Evolutionary conservation across 208 protist genomes (phyloP).

Genomic region (Acanthamoeba healyi): DNA sequence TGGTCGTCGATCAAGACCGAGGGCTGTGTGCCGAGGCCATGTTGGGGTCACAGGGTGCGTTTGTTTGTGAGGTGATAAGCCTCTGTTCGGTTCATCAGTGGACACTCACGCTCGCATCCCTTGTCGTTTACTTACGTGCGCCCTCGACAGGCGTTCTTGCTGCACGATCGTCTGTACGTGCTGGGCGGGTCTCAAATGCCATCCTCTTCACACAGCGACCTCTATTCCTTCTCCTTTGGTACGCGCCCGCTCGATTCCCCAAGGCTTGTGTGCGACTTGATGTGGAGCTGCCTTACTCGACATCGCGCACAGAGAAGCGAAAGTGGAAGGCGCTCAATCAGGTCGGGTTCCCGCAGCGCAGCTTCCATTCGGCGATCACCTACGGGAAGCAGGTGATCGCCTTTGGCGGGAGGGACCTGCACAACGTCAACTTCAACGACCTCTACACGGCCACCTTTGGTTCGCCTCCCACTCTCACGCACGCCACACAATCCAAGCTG

Average conservation of each 20-base stretch:
- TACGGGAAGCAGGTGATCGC: constrained; percentile 49
- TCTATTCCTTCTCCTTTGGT: constrained; percentile 69
- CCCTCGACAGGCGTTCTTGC: not conserved
- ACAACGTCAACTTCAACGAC: constrained; percentile 57
- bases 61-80: not conserved
- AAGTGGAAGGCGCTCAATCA: constrained; percentile 36
- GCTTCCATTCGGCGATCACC: constrained; percentile 26
- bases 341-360: constrained; percentile 44
- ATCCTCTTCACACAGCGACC: constrained; percentile 1
- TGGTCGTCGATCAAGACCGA: constrained; percentile 60
- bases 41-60: constrained; percentile 51
- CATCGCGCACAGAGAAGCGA: constrained; percentile 14
- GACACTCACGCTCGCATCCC: no score
- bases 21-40: not conserved
- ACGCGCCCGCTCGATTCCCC: no score
- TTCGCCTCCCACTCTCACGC: not conserved
- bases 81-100: no score
- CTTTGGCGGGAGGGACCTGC: constrained; percentile 50
- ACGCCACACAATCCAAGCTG: not conserved
- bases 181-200: constrained; percentile 55
- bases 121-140: no score
- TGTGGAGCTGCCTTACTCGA: no score
- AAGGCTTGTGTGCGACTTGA: no score
- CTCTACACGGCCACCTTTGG: constrained; percentile 59
- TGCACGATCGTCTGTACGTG: constrained; percentile 60